Evolutionary conservation across 148 eudicot genomes (phyloP), one percentile per base, ranked within the genome.

Genomic region (Rhododendron williamsianum): DNA sequence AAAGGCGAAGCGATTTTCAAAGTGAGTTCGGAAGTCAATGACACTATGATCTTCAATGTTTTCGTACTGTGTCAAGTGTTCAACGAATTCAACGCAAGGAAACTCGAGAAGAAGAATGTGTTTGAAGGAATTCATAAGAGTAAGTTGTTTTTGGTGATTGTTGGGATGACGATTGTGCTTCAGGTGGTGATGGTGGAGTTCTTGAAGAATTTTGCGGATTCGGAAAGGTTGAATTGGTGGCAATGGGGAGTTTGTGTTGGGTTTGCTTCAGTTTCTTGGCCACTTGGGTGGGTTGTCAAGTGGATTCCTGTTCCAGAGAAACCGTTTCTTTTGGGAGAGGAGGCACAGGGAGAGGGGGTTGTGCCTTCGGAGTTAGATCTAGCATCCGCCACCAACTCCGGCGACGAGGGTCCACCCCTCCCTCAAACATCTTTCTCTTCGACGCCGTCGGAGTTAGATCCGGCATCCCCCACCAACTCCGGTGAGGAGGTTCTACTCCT

Each of bases 151-250:
- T 46, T 82, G 41, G 87, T 82, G 46, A 87, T 84, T 23, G 23
- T 84, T 16, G 84, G 69, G 27, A 51, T 63, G 15, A 87, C 72
- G 8, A 15, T 87, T 3, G 54, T 85, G 23, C 72, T 84, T 41
- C 89, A 87, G 43, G 87, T 85, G 69, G 72, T 87, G 78, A 84
- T 87, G 87, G 87, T 87, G 78, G 89, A 87, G 82, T 81, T 60
- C 77, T 21, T 84, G 82, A 81, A 77, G 71, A 77, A 77, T 33
- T 81, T 60, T 87, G 89, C 87, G 0, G 72, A 27, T 72, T 85
- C 89, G 27, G 85, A 84, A 60, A 35, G 89, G 52, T 65, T 87
- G 45, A 65, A 41, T 51, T 81, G 84, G 87, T 73, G 82, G 71
- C 82, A 85, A 7, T 87, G 89, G 89, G 87, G 85, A 3, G 83